These are phyloP conservation scores for Serpula lacrymans DNA, from an alignment of 768 basidiomycete species.

Conservation along the genomic window DNA sequence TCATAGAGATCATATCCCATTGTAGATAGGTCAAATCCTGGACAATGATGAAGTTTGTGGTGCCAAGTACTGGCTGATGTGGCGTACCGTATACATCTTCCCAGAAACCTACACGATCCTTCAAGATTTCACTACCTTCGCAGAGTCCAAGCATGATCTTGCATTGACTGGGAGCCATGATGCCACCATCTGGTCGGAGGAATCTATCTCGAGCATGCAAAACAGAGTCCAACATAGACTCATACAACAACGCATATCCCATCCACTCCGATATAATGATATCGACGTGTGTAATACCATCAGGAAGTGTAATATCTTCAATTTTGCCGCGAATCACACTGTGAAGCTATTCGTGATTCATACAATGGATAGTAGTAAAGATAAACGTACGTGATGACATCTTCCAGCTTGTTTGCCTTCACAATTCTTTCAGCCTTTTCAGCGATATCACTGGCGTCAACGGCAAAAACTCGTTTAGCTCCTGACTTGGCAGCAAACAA, in stretches of 20 bases:
- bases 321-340: conserved; percentile 88
- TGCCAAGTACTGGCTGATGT: neutral
- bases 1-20: conserved; percentile 76
- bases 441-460: conserved; percentile 86
- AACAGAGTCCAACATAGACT: conserved; percentile 97
- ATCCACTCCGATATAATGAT: conserved; percentile 99
- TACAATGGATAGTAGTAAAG: neutral
- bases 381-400: conserved; percentile 58
- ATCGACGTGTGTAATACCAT: conserved; percentile 74
- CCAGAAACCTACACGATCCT: conserved; percentile 90
- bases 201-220: conserved; percentile 85
- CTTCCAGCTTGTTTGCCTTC: conserved; percentile 66
- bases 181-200: conserved; percentile 60
- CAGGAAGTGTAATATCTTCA: conserved; percentile 80
- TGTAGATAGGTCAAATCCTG: conserved; percentile 84
- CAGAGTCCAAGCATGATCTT: conserved; percentile 82
- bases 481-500: conserved; percentile 88
- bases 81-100: conserved; percentile 77
- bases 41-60: neutral
- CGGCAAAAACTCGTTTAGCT: conserved; percentile 85
- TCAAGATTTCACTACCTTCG: conserved; percentile 68
- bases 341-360: conserved; percentile 2
- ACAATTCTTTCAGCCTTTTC: conserved; percentile 76
- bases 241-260: conserved; percentile 89
- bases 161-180: conserved; percentile 91